Percentiles rank a stretch among this genome's conserved stretches.
phyloP scores from a whole-genome alignment of 345 rosid genomes.

The Arabidopsis thaliana region DNA sequence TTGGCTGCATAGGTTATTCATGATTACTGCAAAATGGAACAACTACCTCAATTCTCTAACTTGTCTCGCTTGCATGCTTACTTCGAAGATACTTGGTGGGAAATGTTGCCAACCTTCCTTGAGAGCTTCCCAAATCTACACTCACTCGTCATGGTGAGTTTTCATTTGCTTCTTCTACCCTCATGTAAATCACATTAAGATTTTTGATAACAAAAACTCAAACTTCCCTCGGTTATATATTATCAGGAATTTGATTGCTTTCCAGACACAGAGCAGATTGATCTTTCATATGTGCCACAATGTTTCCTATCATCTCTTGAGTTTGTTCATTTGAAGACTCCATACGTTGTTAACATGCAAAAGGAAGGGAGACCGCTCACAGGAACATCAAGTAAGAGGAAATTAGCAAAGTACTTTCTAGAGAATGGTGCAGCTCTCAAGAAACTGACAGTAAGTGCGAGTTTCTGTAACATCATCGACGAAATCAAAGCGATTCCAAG shows the following conservation, averaged over 20 bases:
- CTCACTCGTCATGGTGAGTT: slow-evolving; percentile 27
- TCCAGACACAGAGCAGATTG: slow-evolving; percentile 6
- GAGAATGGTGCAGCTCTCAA: slow-evolving; percentile 33
- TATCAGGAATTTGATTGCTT: slow-evolving; percentile 28
- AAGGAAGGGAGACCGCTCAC: slow-evolving; percentile 17
- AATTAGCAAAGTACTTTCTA: slow-evolving; percentile 35
- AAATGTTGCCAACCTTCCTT: slow-evolving; percentile 32
- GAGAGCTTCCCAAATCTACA: slow-evolving; percentile 37
- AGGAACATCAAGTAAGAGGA: slow-evolving; percentile 30
- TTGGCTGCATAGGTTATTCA: slow-evolving; percentile 29
- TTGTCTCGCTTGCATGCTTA: slow-evolving; percentile 29
- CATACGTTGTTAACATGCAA: neutral
- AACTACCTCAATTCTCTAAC: slow-evolving; percentile 35
- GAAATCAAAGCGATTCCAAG: slow-evolving; percentile 34
- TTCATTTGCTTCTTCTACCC: neutral
- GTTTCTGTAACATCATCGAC: slow-evolving; percentile 32
- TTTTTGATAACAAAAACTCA: neutral
- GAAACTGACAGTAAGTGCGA: slow-evolving; percentile 19
- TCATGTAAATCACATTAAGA: slow-evolving; percentile 4
- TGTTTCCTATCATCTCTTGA: slow-evolving; percentile 39
- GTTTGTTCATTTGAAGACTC: slow-evolving; percentile 36
- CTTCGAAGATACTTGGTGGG: slow-evolving; percentile 22
- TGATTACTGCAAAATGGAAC: slow-evolving; percentile 29
- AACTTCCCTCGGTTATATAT: neutral
- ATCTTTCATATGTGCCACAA: slow-evolving; percentile 20